These are phyloP conservation scores for Penicillium pancosmium DNA, from an alignment of 495 filamentous ascomycete genomes.

Conservation along the genomic window DNA sequence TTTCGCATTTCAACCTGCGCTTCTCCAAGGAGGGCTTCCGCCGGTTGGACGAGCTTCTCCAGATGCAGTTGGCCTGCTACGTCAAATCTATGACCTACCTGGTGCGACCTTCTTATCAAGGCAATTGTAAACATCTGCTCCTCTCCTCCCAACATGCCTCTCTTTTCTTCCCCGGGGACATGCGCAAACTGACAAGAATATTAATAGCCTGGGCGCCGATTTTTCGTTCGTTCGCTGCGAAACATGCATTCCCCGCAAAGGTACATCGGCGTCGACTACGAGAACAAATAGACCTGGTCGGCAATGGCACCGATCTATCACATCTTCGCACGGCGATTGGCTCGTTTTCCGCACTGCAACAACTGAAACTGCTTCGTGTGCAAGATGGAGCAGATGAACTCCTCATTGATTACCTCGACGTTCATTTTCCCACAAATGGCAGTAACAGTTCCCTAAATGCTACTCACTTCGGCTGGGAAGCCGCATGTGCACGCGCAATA, in stretches of 20 bases:
- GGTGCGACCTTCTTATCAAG: slow-evolving; percentile 68
- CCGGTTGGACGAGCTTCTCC: slow-evolving; percentile 52
- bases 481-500: slow-evolving; percentile 64
- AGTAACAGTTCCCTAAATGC: neutral
- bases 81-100: slow-evolving; percentile 73
- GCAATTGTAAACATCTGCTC: slow-evolving; percentile 42
- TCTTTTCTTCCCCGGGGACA: neutral
- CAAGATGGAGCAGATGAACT: slow-evolving; percentile 60
- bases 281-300: slow-evolving; percentile 36
- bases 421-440: slow-evolving; percentile 15
- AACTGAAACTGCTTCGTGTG: slow-evolving; percentile 66
- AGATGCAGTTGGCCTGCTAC: slow-evolving; percentile 59
- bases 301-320: slow-evolving; percentile 30
- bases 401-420: slow-evolving; percentile 46
- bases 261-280: slow-evolving; percentile 35
- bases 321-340: slow-evolving; percentile 58
- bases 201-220: slow-evolving; percentile 38
- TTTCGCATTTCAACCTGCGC: slow-evolving; percentile 59
- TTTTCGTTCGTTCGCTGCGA: slow-evolving; percentile 22
- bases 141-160: neutral
- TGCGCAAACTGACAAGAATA: slow-evolving; percentile 22
- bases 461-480: slow-evolving; percentile 59
- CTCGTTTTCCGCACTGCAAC: slow-evolving; percentile 61
- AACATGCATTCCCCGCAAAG: slow-evolving; percentile 27
- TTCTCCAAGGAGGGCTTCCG: slow-evolving; percentile 62